Evolutionary conservation across 306 rosid genomes (phyloP).

Genomic region (Hippophae gyantsensis): DNA sequence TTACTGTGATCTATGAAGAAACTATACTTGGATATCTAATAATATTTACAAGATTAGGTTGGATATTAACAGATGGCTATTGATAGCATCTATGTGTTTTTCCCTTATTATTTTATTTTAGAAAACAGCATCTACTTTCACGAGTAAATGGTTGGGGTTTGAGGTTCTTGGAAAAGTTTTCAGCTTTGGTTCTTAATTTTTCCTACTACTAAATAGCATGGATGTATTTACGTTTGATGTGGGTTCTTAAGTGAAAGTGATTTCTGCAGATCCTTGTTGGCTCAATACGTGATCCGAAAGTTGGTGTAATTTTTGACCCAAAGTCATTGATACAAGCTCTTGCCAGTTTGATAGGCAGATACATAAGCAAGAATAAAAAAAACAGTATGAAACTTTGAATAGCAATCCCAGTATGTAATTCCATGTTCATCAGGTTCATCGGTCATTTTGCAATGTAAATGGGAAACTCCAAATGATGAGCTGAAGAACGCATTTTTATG

Average conservation of each 20-base stretch:
- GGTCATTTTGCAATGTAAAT: too few relatives aligned
- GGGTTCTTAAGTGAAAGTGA: slow-evolving; percentile 6
- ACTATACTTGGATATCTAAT: too few relatives aligned
- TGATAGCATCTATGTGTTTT: too few relatives aligned
- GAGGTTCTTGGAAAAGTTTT: background rate
- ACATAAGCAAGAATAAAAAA: slow-evolving; percentile 21
- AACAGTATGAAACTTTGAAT: too few relatives aligned
- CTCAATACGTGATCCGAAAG: slow-evolving; percentile 59
- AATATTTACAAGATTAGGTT: too few relatives aligned
- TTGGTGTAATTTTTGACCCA: slow-evolving; percentile 68
- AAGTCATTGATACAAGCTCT: slow-evolving; percentile 62
- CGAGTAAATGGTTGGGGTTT: background rate
- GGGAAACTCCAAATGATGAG: too few relatives aligned
- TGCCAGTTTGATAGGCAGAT: slow-evolving; percentile 41
- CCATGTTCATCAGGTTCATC: too few relatives aligned
- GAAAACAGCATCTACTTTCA: background rate
- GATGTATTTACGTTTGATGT: background rate
- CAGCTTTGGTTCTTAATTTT: too few relatives aligned
- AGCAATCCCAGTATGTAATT: too few relatives aligned
- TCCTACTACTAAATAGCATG: background rate
- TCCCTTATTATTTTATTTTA: background rate
- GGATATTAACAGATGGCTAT: too few relatives aligned
- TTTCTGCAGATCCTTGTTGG: slow-evolving; percentile 59
- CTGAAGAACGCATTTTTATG: too few relatives aligned
- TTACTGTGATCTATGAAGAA: too few relatives aligned